Conservation (phyloP, 371 early-diverging fungal genomes). For the Modicella reniformis region DNA sequence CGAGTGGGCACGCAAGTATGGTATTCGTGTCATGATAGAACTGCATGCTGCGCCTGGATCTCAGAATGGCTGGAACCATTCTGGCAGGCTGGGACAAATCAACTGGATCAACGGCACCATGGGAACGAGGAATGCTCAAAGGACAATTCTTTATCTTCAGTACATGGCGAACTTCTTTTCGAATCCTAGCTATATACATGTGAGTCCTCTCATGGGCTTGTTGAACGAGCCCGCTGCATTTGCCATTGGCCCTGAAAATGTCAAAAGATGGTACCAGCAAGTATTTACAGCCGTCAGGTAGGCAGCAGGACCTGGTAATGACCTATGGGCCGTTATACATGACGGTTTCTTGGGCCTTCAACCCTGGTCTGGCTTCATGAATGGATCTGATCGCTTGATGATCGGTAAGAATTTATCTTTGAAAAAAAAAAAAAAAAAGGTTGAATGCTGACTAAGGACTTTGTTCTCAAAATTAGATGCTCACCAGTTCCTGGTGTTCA, state of each 20-base stretch:
- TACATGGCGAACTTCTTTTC: constrained; percentile 40
- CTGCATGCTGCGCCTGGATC: constrained; percentile 73
- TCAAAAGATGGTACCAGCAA: constrained; percentile 40
- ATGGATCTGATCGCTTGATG: constrained; percentile 27
- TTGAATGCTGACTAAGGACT: too few relatives aligned
- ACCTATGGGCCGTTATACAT: constrained; percentile 43
- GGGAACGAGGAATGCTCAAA: constrained; percentile 35
- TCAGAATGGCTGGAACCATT: constrained; percentile 66
- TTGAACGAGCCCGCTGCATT: constrained; percentile 57
- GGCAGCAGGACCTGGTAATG: constrained; percentile 31
- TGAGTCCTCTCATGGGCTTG: constrained; percentile 64
- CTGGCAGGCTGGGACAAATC: constrained; percentile 45
- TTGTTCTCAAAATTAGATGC: constrained; percentile 44
- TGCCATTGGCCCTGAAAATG: constrained; percentile 28
- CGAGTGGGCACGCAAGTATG: constrained; percentile 64
- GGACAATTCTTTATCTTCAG: constrained; percentile 32
- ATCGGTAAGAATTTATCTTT: constrained; percentile 22
- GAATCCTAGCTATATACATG: constrained; percentile 59
- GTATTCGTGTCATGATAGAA: constrained; percentile 70
- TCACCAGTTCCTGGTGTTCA: constrained; percentile 63
- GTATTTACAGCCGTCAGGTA: constrained; percentile 30
- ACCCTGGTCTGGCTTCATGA: constrained; percentile 43
- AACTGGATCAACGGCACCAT: constrained; percentile 34
- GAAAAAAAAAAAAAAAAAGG: too few relatives aligned
- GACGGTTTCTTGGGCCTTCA: constrained; percentile 52